Base-by-base conservation (phyloP, 805 yeast genomes). In the Nakazawaea ishiwadae region DNA sequence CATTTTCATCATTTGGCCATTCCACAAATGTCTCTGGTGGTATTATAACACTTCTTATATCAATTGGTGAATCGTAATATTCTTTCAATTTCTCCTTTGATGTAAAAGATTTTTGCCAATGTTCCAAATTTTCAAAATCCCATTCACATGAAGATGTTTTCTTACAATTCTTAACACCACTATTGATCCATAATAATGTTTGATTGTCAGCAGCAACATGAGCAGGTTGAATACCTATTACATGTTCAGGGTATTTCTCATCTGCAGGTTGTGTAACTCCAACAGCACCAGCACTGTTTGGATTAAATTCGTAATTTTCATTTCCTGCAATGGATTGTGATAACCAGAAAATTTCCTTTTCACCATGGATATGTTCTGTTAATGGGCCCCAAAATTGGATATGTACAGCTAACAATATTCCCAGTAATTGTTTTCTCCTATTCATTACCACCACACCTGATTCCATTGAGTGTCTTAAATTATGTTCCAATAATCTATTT, bases 331-430 rank as follows among this genome's bases (percentile, higher is more conserved):
- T 62, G 33, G 73, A 68, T 55, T 79, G 75, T 2, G 84, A 84
- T 28, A 84, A 53, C 91, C 91, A 83, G 51, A 82, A 78, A 48
- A 84, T 64, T 55, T 84, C 93, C 50, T 84, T 84, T 48, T 84
- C 95, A 31, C 95, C 95, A 69, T 84, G 84, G 10, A 82, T 70
- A 15, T 80, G 72, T 2, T 74, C 65, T 0, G 68, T 58, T 16
- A 71, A 63, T 18, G 72, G 56, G 38, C 59, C 60, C 55, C 68
- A 65, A 51, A 71, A 58, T 45, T 72, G 75, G 45, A 72, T 47
- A n/a, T 60, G 51, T 9, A 63, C 59, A 2, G 79, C 65, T 42
- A 71, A 59, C 26, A 78, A 47, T 4, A 74, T 54, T 2, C 80
- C 72, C 41, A 66, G 58, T 40, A 74, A 72, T 51, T 81, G 84